Base-by-base conservation (phyloP, 345 rosid species). In the Anastatica hierochuntica region DNA sequence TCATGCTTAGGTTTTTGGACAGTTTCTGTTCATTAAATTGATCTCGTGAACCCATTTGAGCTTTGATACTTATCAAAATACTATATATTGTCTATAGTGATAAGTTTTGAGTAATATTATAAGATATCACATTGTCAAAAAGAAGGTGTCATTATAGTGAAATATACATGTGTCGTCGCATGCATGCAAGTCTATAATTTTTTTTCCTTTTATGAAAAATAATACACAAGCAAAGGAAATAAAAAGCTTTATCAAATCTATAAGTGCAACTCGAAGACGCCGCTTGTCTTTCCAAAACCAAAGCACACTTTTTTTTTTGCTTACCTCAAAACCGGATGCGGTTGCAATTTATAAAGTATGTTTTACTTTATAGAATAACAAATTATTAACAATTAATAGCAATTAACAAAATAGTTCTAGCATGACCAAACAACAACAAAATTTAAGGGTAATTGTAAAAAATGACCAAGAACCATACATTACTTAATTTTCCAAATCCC, bases 251-350 rank as follows among this genome's bases (percentile, higher is more conserved):
- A 46, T 19, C 13, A 45, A 46, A 20, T 4, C 29, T 29, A 9
- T 14, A 31, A 9, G 20, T 55, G 48, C 42, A 55, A 21, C 17
- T 56, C 8, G 16, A 43, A 49, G 41, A 34, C 53, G 58, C 63
- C 70, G 20, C 53, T 36, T 27, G 53, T 66, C 53, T 66, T 36
- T 58, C 18, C 36, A 66, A 58, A 66, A 41, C 42, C 43, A 50
- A 48, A 14, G 24, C 64, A 42, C 23, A 45, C 31, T 1, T 30
- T 1, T 30, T 44, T 53, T 24, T 7, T 23, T 24, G 30, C 41
- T 31, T 38, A 38, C 33, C 51, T 42, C 58, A 56, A 66, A 58
- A 66, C 70, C 53, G 58, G 58, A 41, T 43, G 57, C 69, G 57
- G 51, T 12, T 57, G 40, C 52, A 49, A 49, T 17, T 10, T 7